Conservation (phyloP, 164 flowering plant genomes). For the Annona squamosa region DNA sequence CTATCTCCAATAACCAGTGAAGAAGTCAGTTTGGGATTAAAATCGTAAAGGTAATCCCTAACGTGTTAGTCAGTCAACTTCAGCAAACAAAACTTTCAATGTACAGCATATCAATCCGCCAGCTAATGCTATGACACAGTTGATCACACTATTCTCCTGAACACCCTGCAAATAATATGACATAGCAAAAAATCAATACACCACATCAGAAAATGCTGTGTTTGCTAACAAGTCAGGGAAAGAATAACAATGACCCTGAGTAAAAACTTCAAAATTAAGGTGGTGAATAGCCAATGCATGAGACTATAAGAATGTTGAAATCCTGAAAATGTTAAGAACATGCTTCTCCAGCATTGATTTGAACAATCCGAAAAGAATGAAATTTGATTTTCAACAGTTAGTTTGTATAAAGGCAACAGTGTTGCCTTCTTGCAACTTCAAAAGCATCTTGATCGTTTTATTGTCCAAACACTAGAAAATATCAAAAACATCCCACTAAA, state of each 20-base stretch:
- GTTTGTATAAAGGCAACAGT: not conserved
- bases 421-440: not conserved
- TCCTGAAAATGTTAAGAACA: not conserved
- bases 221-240: slow-evolving; percentile 8
- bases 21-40: slow-evolving; percentile 10
- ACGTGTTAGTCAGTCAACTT: slow-evolving; percentile 43
- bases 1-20: slow-evolving; percentile 24
- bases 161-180: slow-evolving; percentile 75
- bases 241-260: slow-evolving; percentile 6
- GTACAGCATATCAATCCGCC: slow-evolving; percentile 84
- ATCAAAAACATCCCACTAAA: not conserved
- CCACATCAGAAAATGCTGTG: slow-evolving; percentile 21
- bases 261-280: not conserved
- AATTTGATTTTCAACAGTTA: no score
- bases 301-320: not conserved
- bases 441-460: not conserved
- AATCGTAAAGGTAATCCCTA: slow-evolving; percentile 33
- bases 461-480: not conserved
- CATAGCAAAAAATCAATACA: slow-evolving; percentile 74
- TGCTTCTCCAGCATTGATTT: not conserved
- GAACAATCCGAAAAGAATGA: not conserved
- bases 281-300: not conserved
- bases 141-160: slow-evolving; percentile 75
- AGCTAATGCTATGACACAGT: slow-evolving; percentile 74
- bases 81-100: slow-evolving; percentile 68